These are phyloP conservation scores for Metschnikowia arizonensis DNA, from an alignment of 805 yeast species.

Conservation along the genomic window DNA sequence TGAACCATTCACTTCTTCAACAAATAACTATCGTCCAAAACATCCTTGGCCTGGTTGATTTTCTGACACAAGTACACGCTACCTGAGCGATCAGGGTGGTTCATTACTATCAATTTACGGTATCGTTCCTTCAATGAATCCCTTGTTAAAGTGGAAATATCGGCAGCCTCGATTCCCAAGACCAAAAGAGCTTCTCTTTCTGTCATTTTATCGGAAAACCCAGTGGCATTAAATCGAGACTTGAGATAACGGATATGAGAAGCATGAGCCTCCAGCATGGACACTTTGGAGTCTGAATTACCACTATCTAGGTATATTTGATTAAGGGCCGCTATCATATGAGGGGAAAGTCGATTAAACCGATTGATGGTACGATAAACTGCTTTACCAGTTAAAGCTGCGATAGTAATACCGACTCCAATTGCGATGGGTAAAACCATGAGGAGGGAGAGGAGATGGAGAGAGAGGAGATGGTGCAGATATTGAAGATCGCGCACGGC, in stretches of 20 bases:
- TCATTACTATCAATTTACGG: constrained; percentile 36
- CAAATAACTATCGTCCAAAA: constrained; percentile 38
- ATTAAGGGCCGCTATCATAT: constrained; percentile 21
- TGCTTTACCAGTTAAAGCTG: constrained; percentile 17
- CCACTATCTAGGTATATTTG: constrained; percentile 14
- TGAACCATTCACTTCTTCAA: constrained; percentile 16
- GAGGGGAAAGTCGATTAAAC: constrained; percentile 17
- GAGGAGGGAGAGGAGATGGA: no score
- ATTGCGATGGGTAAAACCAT: constrained; percentile 20
- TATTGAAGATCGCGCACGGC: no score
- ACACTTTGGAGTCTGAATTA: constrained; percentile 8
- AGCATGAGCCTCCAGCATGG: constrained; percentile 12
- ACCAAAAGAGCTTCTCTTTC: constrained; percentile 41
- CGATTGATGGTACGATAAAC: constrained; percentile 11
- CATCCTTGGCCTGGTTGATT: constrained; percentile 42
- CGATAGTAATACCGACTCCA: constrained; percentile 19
- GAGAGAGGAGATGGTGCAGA: no score
- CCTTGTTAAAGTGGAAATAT: constrained; percentile 26
- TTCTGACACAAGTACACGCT: constrained; percentile 39
- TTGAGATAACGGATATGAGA: constrained; percentile 19
- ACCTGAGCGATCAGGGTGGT: constrained; percentile 43
- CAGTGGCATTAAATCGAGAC: constrained; percentile 21
- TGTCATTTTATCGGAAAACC: constrained; percentile 37
- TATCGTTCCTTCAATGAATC: constrained; percentile 31
- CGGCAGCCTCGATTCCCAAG: constrained; percentile 40